Conservation (phyloP, 2,329 filamentous ascomycete genomes). For the Fusarium sp. region DNA sequence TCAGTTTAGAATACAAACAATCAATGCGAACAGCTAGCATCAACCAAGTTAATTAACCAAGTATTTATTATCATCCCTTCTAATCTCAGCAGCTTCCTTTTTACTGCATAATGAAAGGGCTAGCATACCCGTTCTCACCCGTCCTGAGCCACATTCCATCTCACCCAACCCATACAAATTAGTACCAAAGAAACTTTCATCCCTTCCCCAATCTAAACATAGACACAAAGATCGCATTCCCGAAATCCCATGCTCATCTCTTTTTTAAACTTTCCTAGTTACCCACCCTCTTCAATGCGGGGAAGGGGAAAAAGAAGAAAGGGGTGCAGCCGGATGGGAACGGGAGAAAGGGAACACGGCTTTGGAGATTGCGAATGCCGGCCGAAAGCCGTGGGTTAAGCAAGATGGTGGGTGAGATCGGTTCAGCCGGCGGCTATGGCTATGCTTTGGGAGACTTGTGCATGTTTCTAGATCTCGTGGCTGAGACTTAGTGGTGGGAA, state of each 20-base stretch:
- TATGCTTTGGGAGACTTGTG: background rate
- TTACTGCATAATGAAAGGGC: background rate
- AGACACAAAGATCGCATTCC: constrained; percentile 24
- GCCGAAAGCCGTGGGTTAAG: constrained; percentile 2
- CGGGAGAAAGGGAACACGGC: constrained; percentile 8
- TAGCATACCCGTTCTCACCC: background rate
- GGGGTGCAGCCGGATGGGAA: constrained; percentile 24
- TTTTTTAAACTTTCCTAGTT: constrained; percentile 32
- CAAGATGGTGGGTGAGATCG: constrained; percentile 13
- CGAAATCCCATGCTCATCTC: constrained; percentile 7
- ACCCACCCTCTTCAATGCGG: constrained; percentile 20
- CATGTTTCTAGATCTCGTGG: background rate
- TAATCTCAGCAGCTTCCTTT: too few relatives aligned
- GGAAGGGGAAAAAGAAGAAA: background rate
- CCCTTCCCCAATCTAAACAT: constrained; percentile 6
- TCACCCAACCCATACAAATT: constrained; percentile 1
- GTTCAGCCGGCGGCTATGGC: constrained; percentile 11
- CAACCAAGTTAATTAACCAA: background rate
- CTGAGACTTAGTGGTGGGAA: background rate
- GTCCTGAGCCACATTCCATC: background rate
- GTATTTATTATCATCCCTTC: background rate
- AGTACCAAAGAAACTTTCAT: background rate
- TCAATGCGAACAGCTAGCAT: background rate
- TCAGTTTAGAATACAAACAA: background rate
- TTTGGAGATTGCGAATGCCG: constrained; percentile 34